A percentile compares a stretch with the other conserved stretches of the same genome.
Evolutionary conservation across 2,329 filamentous ascomycete species (phyloP).

Genomic region (Myriosclerotinia scirpicola): DNA sequence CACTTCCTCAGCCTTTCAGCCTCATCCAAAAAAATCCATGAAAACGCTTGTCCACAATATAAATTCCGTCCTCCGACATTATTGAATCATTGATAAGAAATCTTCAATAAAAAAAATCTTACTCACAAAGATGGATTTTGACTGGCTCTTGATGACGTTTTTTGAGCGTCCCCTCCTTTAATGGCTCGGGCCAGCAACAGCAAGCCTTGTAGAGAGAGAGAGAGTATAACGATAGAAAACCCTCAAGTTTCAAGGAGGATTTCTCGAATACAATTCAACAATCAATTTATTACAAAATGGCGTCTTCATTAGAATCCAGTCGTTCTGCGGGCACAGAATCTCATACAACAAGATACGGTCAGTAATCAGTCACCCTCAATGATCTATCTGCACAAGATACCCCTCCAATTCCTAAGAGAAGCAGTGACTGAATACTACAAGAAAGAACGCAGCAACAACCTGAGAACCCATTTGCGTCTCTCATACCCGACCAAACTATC

Average conservation of each 20-base stretch:
- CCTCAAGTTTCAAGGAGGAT: background rate
- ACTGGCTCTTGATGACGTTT: slow-evolving; percentile 21
- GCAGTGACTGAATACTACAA: slow-evolving; percentile 54
- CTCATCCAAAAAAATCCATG: background rate
- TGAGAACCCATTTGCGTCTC: slow-evolving; percentile 84
- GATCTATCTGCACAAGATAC: slow-evolving; percentile 16
- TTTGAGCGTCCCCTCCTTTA: background rate
- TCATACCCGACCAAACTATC: slow-evolving; percentile 87
- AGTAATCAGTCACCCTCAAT: slow-evolving; percentile 27
- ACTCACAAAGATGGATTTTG: background rate
- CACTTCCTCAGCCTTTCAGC: background rate
- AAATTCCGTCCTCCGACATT: slow-evolving; percentile 8
- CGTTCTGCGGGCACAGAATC: background rate
- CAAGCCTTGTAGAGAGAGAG: background rate
- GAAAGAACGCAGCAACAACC: slow-evolving; percentile 58
- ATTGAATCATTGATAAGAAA: background rate
- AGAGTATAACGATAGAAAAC: background rate
- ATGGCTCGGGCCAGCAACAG: background rate
- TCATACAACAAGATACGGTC: slow-evolving; percentile 32
- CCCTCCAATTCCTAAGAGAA: slow-evolving; percentile 41
- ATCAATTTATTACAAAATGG: slow-evolving; percentile 3
- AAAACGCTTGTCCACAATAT: background rate
- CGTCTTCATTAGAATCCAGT: background rate
- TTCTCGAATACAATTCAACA: background rate
- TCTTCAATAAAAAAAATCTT: background rate